Conservation (phyloP, 768 basidiomycete species). For the Macrolepiota albuminosa region DNA sequence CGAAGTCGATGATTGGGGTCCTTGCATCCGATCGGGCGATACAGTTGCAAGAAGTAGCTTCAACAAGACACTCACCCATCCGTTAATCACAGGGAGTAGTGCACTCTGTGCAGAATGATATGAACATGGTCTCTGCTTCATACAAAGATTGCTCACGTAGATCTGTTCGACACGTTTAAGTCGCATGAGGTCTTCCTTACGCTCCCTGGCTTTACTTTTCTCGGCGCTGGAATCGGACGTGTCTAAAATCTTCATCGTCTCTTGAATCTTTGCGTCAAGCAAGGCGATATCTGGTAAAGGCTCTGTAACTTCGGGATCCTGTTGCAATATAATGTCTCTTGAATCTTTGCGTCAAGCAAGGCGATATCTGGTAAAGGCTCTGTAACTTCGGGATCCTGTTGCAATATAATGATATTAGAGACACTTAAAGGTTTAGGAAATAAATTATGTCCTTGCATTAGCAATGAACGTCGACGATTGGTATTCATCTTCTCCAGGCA, state of each 20-base stretch:
- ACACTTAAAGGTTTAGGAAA: not conserved
- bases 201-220: constrained; percentile 58
- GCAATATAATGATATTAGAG: not conserved
- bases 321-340: constrained; percentile 34
- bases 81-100: constrained; percentile 78
- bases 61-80: constrained; percentile 89
- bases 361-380: constrained; percentile 74
- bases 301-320: constrained; percentile 61
- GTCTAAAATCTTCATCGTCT: constrained; percentile 48
- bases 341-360: constrained; percentile 66
- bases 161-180: constrained; percentile 88
- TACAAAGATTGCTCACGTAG: constrained; percentile 59
- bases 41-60: constrained; percentile 92
- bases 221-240: constrained; percentile 48
- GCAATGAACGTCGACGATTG: constrained; percentile 45
- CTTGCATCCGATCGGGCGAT: constrained; percentile 67
- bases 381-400: constrained; percentile 51
- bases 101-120: constrained; percentile 50
- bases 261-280: constrained; percentile 70
- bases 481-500: constrained; percentile 63
- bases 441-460: constrained; percentile 27
- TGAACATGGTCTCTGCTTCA: not conserved
- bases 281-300: constrained; percentile 68
- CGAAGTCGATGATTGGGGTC: constrained; percentile 63
- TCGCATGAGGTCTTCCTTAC: constrained; percentile 78